These are phyloP conservation scores for Volvox africanus DNA, from an alignment of 139 green algal species.

Conservation along the genomic window DNA sequence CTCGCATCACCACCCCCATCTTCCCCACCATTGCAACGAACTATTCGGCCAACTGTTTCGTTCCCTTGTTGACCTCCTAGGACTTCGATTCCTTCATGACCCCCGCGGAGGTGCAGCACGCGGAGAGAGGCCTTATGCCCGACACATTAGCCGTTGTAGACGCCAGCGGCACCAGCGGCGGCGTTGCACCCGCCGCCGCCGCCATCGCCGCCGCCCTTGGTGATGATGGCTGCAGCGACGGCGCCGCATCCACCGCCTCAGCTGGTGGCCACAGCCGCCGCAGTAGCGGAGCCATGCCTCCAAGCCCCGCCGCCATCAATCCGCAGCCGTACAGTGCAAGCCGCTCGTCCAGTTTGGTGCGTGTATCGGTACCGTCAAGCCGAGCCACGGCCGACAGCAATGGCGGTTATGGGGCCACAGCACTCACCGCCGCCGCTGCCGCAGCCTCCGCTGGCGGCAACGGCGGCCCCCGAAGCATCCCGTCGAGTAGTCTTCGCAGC, in stretches of 20 bases:
- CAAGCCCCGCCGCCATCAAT: not conserved
- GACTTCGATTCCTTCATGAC: not conserved
- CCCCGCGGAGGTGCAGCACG: too few species aligned
- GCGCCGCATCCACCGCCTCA: not conserved
- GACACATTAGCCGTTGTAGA: not conserved
- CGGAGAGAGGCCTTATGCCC: not conserved
- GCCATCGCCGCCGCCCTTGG: not conserved
- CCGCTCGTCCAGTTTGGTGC: not conserved
- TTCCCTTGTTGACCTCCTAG: not conserved
- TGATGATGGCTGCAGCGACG: not conserved
- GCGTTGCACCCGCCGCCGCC: not conserved
- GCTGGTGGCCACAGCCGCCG: too few species aligned
- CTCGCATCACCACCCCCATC: not conserved
- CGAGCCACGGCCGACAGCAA: not conserved
- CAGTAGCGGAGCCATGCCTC: not conserved
- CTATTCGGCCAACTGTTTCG: not conserved
- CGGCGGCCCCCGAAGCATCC: too few species aligned
- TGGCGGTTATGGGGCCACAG: too few species aligned
- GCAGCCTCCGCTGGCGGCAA: too few species aligned
- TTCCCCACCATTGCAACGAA: not conserved
- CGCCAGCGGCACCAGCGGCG: not conserved
- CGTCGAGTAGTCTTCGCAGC: too few species aligned
- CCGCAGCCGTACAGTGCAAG: not conserved
- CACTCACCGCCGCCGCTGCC: not conserved
- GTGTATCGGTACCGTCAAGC: too few species aligned